Conservation (phyloP, 345 rosid species). For the Arabidopsis arenosa region DNA sequence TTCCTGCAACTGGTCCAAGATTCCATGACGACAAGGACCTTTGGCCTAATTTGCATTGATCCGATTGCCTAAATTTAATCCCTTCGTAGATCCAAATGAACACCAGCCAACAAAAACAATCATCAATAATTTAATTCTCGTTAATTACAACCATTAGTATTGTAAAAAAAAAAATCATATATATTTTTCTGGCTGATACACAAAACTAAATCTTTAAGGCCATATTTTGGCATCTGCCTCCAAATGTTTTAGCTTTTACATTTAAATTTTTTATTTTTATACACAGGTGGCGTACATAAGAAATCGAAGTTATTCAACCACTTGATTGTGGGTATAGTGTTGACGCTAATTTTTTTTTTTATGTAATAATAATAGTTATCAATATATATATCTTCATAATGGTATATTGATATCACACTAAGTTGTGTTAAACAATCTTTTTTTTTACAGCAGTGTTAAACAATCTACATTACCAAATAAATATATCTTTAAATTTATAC, state of each 20-base stretch:
- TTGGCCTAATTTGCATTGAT: conserved; percentile 39
- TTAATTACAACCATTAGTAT: conserved; percentile 27
- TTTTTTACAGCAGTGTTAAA: not conserved
- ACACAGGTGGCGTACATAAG: not conserved
- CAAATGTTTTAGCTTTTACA: not conserved
- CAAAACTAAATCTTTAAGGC: not conserved
- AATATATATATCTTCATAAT: not conserved
- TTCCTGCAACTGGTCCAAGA: conserved; percentile 46
- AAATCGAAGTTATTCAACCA: not conserved
- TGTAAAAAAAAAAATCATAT: not conserved
- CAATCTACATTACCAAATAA: not conserved
- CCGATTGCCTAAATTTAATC: conserved; percentile 44
- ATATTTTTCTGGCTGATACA: conserved; percentile 24
- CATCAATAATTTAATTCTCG: not conserved
- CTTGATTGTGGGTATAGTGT: not conserved
- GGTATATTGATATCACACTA: not conserved
- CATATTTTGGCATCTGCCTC: conserved; percentile 7
- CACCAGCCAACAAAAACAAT: conserved; percentile 34
- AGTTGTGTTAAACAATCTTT: not conserved
- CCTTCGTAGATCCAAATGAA: conserved; percentile 45
- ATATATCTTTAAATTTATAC: not conserved
- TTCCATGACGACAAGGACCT: conserved; percentile 47
- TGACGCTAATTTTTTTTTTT: not conserved
- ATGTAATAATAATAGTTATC: not conserved
- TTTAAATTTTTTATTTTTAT: not conserved